These are phyloP conservation scores for Apophysomyces trapeziformis DNA, from an alignment of 371 early-diverging fungal genomes.

Conservation along the genomic window DNA sequence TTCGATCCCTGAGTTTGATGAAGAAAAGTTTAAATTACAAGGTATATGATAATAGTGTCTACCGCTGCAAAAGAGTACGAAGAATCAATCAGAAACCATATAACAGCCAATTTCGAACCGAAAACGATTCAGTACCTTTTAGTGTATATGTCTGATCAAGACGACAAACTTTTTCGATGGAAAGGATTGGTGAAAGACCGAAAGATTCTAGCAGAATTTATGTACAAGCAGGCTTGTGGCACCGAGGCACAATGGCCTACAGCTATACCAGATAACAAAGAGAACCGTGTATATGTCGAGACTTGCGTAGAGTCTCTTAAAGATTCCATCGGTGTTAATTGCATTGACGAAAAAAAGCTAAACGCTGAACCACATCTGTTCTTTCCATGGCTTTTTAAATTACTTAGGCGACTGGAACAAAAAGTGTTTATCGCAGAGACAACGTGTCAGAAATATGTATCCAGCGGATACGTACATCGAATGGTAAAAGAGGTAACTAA, in stretches of 20 bases:
- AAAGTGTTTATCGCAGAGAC: no score
- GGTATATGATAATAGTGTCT: no score
- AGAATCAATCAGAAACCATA: no score
- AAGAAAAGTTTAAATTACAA: no score
- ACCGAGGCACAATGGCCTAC: neutral
- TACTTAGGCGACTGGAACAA: no score
- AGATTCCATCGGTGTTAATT: neutral
- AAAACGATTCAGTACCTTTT: neutral
- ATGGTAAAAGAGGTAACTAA: slow-evolving; percentile 1
- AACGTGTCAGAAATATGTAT: no score
- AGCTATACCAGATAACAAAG: neutral
- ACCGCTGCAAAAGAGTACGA: no score
- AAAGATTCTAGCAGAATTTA: neutral
- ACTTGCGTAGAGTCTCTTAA: neutral
- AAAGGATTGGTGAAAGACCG: slow-evolving; percentile 1
- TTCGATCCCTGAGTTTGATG: no score
- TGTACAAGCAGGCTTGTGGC: neutral
- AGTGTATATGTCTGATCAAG: neutral
- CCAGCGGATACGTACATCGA: neutral
- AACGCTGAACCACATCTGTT: no score
- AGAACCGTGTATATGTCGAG: neutral
- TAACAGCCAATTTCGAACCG: no score
- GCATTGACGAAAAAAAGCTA: neutral
- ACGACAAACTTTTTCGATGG: neutral
- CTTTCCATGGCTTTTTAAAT: no score